A percentile compares a stretch with the other conserved stretches of the same genome.
phyloP scores from a whole-genome alignment of 257 asterid genomes.

The Plectranthus barbatus region DNA sequence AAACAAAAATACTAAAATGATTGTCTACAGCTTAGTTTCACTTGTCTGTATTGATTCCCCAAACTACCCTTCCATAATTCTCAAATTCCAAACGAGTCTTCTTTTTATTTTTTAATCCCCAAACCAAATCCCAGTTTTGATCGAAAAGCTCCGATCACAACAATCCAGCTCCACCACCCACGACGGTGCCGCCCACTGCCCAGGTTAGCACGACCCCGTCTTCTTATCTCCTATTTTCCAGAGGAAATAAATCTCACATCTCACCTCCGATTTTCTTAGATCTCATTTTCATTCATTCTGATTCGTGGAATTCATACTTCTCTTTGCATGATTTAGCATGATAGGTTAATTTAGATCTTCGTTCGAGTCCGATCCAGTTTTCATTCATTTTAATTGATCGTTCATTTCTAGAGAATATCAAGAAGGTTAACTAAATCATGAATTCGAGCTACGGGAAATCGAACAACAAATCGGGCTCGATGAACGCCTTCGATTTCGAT shows the following conservation, averaged over 20 bases:
- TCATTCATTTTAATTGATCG: background rate
- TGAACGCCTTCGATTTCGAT: constrained; percentile 72
- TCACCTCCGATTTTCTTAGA: background rate
- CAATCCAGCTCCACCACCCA: constrained; percentile 15
- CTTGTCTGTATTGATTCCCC: too few relatives aligned
- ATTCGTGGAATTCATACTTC: constrained; percentile 5
- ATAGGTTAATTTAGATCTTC: background rate
- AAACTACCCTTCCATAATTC: constrained; percentile 13
- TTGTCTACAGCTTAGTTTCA: too few relatives aligned
- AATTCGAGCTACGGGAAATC: constrained; percentile 75
- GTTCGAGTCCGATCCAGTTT: background rate
- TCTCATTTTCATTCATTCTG: constrained; percentile 19
- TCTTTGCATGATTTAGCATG: background rate
- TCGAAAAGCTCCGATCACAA: constrained; percentile 8
- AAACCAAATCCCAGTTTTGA: constrained; percentile 5
- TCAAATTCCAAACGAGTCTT: background rate
- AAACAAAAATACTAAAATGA: too few relatives aligned
- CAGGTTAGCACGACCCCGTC: constrained; percentile 8
- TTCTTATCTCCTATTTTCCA: background rate
- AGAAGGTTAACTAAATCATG: constrained; percentile 20
- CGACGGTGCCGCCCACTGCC: constrained; percentile 20
- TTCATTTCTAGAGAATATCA: background rate
- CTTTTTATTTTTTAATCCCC: background rate
- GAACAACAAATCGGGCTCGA: constrained; percentile 45
- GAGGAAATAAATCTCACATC: background rate